Percentiles rank a stretch among this genome's conserved stretches.
Conservation (phyloP, 2,329 filamentous ascomycete genomes). For the Teratosphaeriaceae sp. region DNA sequence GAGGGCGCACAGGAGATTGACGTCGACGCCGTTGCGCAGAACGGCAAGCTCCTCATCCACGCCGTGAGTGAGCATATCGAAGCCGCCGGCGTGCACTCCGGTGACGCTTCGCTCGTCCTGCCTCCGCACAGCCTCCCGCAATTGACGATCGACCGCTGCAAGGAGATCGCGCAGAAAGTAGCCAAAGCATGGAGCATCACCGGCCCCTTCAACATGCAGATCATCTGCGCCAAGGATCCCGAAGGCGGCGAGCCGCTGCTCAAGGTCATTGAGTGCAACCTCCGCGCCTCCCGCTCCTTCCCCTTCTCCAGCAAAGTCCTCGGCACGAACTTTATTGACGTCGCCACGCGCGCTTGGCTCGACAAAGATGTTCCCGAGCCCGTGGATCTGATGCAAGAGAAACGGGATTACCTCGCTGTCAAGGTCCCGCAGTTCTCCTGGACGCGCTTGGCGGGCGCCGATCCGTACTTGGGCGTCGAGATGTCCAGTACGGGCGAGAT, state of each 20-base stretch:
- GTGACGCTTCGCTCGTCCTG: conserved; percentile 89
- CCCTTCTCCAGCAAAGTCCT: conserved; percentile 97
- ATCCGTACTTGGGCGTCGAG: conserved; percentile 96
- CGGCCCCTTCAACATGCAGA: conserved; percentile 99
- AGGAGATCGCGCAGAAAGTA: conserved; percentile 93
- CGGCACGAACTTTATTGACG: conserved; percentile 92
- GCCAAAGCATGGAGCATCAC: conserved; percentile 96
- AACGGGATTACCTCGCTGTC: conserved; percentile 89
- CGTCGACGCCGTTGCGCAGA: conserved; percentile 82
- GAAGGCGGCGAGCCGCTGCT: conserved; percentile 69
- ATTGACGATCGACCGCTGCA: conserved; percentile 73
- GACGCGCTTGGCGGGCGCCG: conserved; percentile 94
- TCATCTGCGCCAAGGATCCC: conserved; percentile 82
- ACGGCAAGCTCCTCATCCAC: conserved; percentile 82
- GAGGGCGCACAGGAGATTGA: conserved; percentile 96
- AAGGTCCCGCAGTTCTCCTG: conserved; percentile 99
- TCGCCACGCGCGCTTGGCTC: conserved; percentile 86
- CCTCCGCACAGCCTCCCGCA: conserved; percentile 77
- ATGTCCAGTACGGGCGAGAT: conserved; percentile 98
- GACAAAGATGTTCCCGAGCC: conserved; percentile 78
- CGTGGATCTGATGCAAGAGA: conserved; percentile 77
- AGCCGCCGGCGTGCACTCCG: conserved; percentile 95
- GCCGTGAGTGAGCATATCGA: conserved; percentile 95
- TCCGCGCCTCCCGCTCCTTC: conserved; percentile 95
- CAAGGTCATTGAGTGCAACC: conserved; percentile 98